Evolutionary conservation across 768 basidiomycete genomes (phyloP), one percentile per base, ranked within the genome.

Genomic region (Termitomyces sp.): DNA sequence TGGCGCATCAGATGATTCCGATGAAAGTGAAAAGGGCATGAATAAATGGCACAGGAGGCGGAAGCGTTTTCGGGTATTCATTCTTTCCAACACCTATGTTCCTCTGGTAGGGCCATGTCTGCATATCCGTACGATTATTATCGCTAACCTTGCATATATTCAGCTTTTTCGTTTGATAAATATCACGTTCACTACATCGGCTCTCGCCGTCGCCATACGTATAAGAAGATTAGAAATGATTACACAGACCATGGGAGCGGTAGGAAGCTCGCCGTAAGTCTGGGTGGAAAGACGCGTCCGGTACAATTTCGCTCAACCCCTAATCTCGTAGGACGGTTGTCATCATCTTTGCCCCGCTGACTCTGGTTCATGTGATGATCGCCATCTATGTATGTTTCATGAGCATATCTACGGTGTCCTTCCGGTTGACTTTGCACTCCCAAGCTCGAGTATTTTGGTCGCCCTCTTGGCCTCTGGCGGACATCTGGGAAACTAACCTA

Each of bases 361-460:
- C 93, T 11, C 75, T 94, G 23, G 75, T 89, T 9, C 91, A 94
- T 75, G 91, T 95, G 61, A 85, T 94, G 78, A 72, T 79, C 47
- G 88, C 91, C 41, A 84, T 94, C 61, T 94, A 95, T 70, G 90
- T 93, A 68, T 58, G 89, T 72, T 9, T 33, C 52, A 41, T 27
- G 42, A 58, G 15, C 7, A 13, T 32, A n/a, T 29, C 18, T 31
- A 13, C n/a, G 25, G 43, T 25, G 22, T 31, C 22, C 36, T 36
- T 52, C 53, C 56, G 22, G 33, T 48, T 48, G 12, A 53, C 35
- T 40, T 27, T 22, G 25, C 53, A 59, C 32, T 58, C 50, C 63
- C 68, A 64, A 94, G 92, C 77, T 94, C 53, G 94, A 96, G 71
- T 97, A 97, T 71, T 94, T 94, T 64, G 89, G 94, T 38, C 84